Evolutionary conservation across 108 stramenopile genomes (phyloP).

Genomic region (Chaetoceros muelleri): DNA sequence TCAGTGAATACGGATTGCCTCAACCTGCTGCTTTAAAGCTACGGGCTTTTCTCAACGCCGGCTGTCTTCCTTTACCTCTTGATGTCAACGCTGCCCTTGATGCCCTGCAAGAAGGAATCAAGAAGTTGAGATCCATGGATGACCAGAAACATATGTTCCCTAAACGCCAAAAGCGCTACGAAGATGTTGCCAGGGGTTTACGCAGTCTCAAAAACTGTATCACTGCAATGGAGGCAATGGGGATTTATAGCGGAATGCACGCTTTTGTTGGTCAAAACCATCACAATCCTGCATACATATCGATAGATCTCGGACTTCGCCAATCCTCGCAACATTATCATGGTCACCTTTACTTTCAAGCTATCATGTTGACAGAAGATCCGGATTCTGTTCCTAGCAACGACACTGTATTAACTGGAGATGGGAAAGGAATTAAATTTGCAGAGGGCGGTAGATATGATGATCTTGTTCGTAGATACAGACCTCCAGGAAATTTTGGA

Average conservation of each 20-base stretch:
- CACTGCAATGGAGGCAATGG: conserved; percentile 32
- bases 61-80: conserved; percentile 40
- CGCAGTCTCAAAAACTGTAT: conserved; percentile 31
- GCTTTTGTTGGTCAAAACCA: conserved; percentile 1
- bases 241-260: conserved; percentile 15
- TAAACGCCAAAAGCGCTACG: conserved; percentile 31
- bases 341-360: conserved; percentile 54
- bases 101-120: conserved; percentile 16
- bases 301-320: conserved; percentile 61
- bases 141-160: conserved; percentile 10
- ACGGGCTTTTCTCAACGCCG: conserved; percentile 29
- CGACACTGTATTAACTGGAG: conserved; percentile 12
- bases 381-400: conserved; percentile 41
- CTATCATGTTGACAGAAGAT: conserved; percentile 25
- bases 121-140: conserved; percentile 10
- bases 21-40: conserved; percentile 22
- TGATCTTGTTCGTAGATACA: conserved; percentile 38
- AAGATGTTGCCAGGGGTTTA: conserved; percentile 36
- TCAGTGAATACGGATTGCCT: conserved; percentile 31
- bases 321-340: conserved; percentile 52
- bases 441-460: conserved; percentile 71
- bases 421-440: conserved; percentile 44
- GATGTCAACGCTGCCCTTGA: conserved; percentile 46
- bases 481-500: conserved; percentile 75
- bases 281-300: conserved; percentile 43